A percentile compares a stretch with the other conserved stretches of the same genome.
Conservation (phyloP, 1,139 yeast genomes). For the Magnusiomyces sp. region DNA sequence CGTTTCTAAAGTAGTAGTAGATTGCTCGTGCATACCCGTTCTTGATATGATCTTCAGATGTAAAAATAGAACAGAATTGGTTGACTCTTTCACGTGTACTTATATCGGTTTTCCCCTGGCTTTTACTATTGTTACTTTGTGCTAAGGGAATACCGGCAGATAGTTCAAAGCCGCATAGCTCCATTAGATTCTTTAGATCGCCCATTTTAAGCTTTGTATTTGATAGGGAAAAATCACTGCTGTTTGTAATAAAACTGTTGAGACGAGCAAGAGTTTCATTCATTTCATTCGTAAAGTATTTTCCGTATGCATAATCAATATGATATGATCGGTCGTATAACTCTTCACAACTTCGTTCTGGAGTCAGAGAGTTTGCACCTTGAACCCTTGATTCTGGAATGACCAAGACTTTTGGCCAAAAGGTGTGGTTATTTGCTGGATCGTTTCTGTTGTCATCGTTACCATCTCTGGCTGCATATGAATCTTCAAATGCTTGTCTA, state of each 20-base stretch:
- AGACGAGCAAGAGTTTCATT: conserved; percentile 5
- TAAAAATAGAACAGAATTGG: conserved; percentile 42
- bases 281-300: conserved; percentile 3
- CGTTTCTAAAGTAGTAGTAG: conserved; percentile 40
- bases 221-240: conserved; percentile 1
- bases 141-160: conserved; percentile 26
- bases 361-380: conserved; percentile 15
- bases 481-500: conserved; percentile 8
- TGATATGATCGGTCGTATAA: conserved; percentile 6
- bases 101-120: conserved; percentile 38
- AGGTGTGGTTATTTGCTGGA: background rate
- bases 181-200: conserved; percentile 37
- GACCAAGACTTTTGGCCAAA: conserved; percentile 4
- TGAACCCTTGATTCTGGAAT: conserved; percentile 9
- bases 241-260: too few species aligned
- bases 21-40: conserved; percentile 41
- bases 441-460: background rate
- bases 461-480: conserved; percentile 6
- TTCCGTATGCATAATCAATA: conserved; percentile 1
- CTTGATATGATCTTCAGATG: conserved; percentile 41
- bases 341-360: conserved; percentile 12
- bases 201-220: conserved; percentile 27
- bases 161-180: conserved; percentile 48
- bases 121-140: too few species aligned
- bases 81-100: too few species aligned